Conservation (phyloP, 2,329 filamentous ascomycete species). For the Neocatenulostroma microsporum region DNA sequence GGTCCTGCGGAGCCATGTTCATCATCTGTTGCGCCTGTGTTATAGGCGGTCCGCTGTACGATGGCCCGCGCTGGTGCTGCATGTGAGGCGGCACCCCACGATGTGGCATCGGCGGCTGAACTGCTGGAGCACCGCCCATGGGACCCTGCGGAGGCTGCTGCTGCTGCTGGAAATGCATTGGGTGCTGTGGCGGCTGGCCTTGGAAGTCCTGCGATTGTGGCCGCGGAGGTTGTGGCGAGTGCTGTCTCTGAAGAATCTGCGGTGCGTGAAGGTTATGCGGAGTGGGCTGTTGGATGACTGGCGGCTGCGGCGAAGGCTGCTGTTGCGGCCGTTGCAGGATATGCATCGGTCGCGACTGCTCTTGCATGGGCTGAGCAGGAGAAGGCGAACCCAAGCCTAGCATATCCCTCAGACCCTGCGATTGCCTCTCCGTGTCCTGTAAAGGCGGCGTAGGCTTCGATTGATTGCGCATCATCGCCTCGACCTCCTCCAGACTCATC, state of each 20-base stretch:
- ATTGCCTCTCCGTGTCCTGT: conserved; percentile 21
- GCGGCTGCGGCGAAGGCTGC: conserved; percentile 17
- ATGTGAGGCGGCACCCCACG: conserved; percentile 27
- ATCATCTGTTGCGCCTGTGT: conserved; percentile 66
- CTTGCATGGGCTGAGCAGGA: conserved; percentile 17
- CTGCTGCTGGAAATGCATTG: conserved; percentile 18
- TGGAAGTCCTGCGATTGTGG: conserved; percentile 20
- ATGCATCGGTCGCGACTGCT: conserved; percentile 35
- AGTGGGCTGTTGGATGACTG: conserved; percentile 28
- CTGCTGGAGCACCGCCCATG: conserved; percentile 18
- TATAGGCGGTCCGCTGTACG: conserved; percentile 47
- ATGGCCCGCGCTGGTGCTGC: conserved; percentile 38
- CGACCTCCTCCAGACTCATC: conserved; percentile 94
- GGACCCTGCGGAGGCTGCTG: conserved; percentile 17
- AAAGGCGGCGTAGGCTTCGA: conserved; percentile 35
- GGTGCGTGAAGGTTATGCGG: conserved; percentile 33
- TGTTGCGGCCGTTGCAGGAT: conserved; percentile 44
- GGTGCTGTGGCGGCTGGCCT: conserved; percentile 18
- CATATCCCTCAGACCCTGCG: conserved; percentile 29
- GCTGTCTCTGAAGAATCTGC: conserved; percentile 34
- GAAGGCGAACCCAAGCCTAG: conserved; percentile 22
- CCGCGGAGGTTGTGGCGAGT: conserved; percentile 14
- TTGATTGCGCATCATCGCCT: conserved; percentile 79
- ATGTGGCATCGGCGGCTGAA: conserved; percentile 31
- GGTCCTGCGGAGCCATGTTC: conserved; percentile 74